These are phyloP conservation scores for Phycomyces nitens DNA, from an alignment of 192 early-diverging fungal species.

Conservation along the genomic window DNA sequence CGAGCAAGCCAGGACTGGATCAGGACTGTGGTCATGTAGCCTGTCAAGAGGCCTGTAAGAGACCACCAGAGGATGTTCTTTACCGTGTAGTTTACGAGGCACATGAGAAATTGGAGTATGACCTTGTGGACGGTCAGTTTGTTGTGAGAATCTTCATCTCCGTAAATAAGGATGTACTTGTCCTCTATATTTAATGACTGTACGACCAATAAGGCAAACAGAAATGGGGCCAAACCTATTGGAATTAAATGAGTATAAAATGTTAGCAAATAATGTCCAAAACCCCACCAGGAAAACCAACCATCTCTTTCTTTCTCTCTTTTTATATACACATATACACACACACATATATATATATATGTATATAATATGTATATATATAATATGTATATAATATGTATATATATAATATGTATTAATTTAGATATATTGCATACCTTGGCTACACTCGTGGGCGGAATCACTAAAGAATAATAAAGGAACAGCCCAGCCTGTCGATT, in stretches of 20 bases:
- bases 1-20: constrained; percentile 24
- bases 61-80: constrained; percentile 59
- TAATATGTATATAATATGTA: background rate
- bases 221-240: constrained; percentile 47
- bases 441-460: constrained; percentile 50
- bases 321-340: background rate
- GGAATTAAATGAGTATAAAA: no score
- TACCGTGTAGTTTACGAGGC: constrained; percentile 42
- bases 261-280: no score
- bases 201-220: constrained; percentile 47
- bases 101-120: constrained; percentile 43
- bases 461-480: constrained; percentile 53
- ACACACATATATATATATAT: constrained; percentile 2
- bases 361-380: background rate
- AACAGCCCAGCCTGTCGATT: constrained; percentile 45
- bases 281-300: no score
- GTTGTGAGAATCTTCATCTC: constrained; percentile 19
- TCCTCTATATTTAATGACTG: constrained; percentile 44
- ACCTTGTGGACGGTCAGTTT: constrained; percentile 39
- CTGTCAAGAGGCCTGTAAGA: constrained; percentile 42
- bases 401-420: background rate
- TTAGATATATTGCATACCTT: constrained; percentile 40
- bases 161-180: constrained; percentile 38
- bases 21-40: constrained; percentile 35
- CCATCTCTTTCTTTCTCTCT: background rate